phyloP scores from a whole-genome alignment of 2,329 filamentous ascomycete species.

The Lachnellula subtilissima region DNA sequence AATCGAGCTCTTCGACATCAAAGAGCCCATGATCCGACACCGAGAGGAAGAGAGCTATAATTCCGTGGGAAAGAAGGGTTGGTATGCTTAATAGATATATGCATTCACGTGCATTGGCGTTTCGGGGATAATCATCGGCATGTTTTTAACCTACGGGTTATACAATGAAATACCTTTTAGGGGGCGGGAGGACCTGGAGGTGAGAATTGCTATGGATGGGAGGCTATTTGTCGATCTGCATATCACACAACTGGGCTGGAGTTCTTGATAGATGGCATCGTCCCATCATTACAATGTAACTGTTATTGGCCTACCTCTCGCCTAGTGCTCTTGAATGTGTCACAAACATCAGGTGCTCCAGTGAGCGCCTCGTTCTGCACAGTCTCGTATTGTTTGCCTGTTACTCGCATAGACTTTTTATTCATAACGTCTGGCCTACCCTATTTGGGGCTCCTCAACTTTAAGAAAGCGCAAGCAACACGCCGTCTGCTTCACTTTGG shows the following conservation, averaged over 20 bases:
- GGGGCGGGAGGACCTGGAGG: not conserved
- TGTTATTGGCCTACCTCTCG: not conserved
- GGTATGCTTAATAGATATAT: constrained; percentile 27
- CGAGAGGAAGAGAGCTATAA: constrained; percentile 49
- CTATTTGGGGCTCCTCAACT: too few species aligned
- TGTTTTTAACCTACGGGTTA: not conserved
- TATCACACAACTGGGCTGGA: not conserved
- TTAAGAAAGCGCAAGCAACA: too few species aligned
- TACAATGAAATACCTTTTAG: constrained; percentile 1
- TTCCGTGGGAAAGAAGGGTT: constrained; percentile 25
- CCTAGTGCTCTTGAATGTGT: not conserved
- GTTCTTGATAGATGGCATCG: not conserved
- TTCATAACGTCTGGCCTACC: too few species aligned
- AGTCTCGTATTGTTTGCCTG: too few species aligned
- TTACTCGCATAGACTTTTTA: too few species aligned
- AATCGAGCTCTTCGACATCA: constrained; percentile 70
- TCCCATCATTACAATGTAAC: not conserved
- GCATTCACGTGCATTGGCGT: constrained; percentile 7
- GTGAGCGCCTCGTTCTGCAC: too few species aligned
- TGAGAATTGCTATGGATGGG: not conserved
- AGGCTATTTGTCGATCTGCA: not conserved
- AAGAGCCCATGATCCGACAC: constrained; percentile 79
- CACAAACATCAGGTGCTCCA: too few species aligned
- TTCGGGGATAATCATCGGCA: not conserved
- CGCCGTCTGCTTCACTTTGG: too few species aligned